Evolutionary conservation across 2,329 filamentous ascomycete genomes (phyloP).

Genomic region (Lachnum nothofagi): DNA sequence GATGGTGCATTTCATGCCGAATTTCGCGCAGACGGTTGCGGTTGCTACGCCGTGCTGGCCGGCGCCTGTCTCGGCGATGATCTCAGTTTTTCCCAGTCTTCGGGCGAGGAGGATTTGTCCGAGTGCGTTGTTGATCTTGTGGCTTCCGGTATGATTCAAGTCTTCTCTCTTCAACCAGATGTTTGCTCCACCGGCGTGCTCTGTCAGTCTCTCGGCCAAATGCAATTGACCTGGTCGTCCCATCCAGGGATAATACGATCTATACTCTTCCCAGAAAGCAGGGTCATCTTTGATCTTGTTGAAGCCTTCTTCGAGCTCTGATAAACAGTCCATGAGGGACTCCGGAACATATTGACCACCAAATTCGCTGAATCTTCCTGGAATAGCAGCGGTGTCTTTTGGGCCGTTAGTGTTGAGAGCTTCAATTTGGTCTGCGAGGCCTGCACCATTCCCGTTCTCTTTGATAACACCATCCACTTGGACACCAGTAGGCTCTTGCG

Average conservation of each 20-base stretch:
- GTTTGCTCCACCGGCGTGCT: slow-evolving; percentile 83
- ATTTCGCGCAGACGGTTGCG: slow-evolving; percentile 95
- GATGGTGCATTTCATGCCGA: slow-evolving; percentile 95
- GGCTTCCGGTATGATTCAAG: slow-evolving; percentile 92
- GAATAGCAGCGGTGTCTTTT: slow-evolving; percentile 52
- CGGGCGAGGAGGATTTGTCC: slow-evolving; percentile 85
- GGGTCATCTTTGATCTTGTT: slow-evolving; percentile 80
- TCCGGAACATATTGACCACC: slow-evolving; percentile 97
- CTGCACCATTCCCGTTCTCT: slow-evolving; percentile 31
- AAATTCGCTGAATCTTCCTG: slow-evolving; percentile 88
- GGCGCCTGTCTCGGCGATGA: slow-evolving; percentile 96
- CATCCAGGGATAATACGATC: slow-evolving; percentile 96
- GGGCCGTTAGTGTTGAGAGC: slow-evolving; percentile 55
- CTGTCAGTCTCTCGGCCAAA: slow-evolving; percentile 79
- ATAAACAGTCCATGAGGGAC: slow-evolving; percentile 93
- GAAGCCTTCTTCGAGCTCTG: slow-evolving; percentile 86
- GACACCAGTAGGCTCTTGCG: slow-evolving; percentile 55
- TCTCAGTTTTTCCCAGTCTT: slow-evolving; percentile 87
- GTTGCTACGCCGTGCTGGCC: slow-evolving; percentile 98
- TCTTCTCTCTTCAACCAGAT: slow-evolving; percentile 99
- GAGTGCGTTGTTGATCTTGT: slow-evolving; percentile 99
- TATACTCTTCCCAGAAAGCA: slow-evolving; percentile 94
- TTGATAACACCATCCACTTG: slow-evolving; percentile 63
- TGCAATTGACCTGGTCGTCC: slow-evolving; percentile 89
- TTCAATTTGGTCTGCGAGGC: slow-evolving; percentile 56